Evolutionary conservation across 1,284 basidiomycete genomes (phyloP), one percentile per base, ranked within the genome.

Genomic region (Phenoliferia sp.): DNA sequence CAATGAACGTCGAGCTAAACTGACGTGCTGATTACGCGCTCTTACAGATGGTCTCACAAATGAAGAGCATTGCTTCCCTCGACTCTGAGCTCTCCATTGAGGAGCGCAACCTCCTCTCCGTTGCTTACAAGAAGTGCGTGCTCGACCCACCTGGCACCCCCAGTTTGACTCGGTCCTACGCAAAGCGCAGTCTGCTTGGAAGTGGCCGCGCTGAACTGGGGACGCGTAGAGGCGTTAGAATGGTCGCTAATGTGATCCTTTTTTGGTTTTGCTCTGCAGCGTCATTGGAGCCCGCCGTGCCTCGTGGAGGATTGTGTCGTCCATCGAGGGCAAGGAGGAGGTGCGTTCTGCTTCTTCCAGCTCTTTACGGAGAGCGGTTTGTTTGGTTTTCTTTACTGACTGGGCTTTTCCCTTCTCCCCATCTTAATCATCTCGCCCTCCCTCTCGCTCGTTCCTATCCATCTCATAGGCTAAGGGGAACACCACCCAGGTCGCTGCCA

Each of bases 1-100:
- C 67, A 50, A 17, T 32, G 54, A 31, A 56, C 29, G 54, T n/a
- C n/a, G n/a, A n/a, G n/a, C n/a, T n/a, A n/a, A 31, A 4, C 54
- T 26, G 48, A 52, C 17, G 17, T 22, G 28, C 48, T 28, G 48
- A 22, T 36, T 19, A 65, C 44, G 63, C 54, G 12, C 34, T 31
- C 28, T 19, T 81, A 94, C 92, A 96, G 82, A 96, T 96, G 94
- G 94, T 97, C 76, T 90, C 94, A 84, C 95, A 95, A 86, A 97
- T 97, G 94, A 96, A 96, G 88, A 87, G 88, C 73, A 93, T 97
- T 76, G 94, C 94, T 70, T 95, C 93, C 66, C 74, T 78, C 64
- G 74, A 76, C 73, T 71, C 72, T 59, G 77, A 82, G 75, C 79
- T 82, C 69, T 80, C 80, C 61, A 80, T 82, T 50, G 81, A 82